Conservation (phyloP, 2,329 filamentous ascomycete species). For the Fusarium udum region DNA sequence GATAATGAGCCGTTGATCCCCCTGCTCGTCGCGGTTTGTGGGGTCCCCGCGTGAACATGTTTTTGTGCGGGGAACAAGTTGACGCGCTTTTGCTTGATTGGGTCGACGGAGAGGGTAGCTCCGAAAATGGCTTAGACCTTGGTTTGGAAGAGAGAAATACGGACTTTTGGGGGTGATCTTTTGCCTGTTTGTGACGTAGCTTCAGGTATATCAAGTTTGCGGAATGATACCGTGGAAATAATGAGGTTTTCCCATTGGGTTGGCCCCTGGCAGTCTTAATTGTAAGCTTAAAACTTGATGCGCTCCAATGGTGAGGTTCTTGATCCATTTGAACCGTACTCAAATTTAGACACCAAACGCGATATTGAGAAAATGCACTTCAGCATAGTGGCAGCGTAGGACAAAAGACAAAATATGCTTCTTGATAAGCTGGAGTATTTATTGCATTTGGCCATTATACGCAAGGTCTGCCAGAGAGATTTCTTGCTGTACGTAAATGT, state of each 20-base stretch:
- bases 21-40: slow-evolving; percentile 5
- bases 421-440: accelerated
- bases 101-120: slow-evolving; percentile 7
- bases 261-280: not conserved
- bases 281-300: not conserved
- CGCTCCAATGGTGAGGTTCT: not conserved
- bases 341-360: accelerated
- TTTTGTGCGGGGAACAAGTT: slow-evolving; percentile 12
- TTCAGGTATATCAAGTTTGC: not conserved
- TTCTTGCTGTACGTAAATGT: not conserved
- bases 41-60: slow-evolving; percentile 18
- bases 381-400: accelerated
- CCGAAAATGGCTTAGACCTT: not conserved
- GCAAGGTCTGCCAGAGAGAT: not conserved
- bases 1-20: not conserved
- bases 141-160: not conserved
- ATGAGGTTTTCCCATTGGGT: not conserved
- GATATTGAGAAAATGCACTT: accelerated
- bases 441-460: accelerated
- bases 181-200: slow-evolving; percentile 9
- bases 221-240: not conserved
- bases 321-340: accelerated
- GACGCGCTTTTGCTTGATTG: slow-evolving; percentile 9
- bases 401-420: too few species aligned
- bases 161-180: not conserved